Conservation (phyloP, 2,329 filamentous ascomycete genomes). For the Cladosporium cucumerinum region DNA sequence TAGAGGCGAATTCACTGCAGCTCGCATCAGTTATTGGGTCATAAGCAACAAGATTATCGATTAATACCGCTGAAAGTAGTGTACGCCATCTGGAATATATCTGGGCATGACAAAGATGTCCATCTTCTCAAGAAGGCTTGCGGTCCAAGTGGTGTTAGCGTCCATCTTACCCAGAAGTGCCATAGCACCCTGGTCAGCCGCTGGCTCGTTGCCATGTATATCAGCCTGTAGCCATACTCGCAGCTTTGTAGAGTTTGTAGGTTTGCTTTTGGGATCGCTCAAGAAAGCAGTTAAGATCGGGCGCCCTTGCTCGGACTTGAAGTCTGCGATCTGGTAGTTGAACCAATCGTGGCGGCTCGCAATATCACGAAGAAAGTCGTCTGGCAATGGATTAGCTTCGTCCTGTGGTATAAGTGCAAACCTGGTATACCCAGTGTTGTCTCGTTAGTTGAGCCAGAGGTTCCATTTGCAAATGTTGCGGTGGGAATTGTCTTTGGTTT, state of each 20-base stretch:
- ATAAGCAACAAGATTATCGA: no score
- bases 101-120: constrained; percentile 20
- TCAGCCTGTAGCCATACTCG: constrained; percentile 38
- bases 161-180: constrained; percentile 38
- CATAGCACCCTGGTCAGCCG: constrained; percentile 36
- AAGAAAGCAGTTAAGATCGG: constrained; percentile 30
- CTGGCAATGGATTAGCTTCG: background rate
- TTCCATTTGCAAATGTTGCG: constrained; percentile 23
- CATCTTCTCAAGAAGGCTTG: constrained; percentile 30
- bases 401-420: no score
- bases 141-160: constrained; percentile 33
- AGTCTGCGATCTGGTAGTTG: constrained; percentile 21
- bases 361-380: constrained; percentile 20
- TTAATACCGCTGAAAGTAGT: constrained; percentile 24
- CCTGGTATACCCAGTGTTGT: constrained; percentile 17
- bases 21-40: background rate
- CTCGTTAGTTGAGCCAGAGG: constrained; percentile 24
- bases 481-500: constrained; percentile 20
- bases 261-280: constrained; percentile 20
- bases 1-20: constrained; percentile 25
- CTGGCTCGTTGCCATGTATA: constrained; percentile 40
- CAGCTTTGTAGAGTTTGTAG: constrained; percentile 27
- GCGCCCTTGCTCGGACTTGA: constrained; percentile 22
- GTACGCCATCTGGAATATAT: constrained; percentile 22
- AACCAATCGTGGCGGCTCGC: constrained; percentile 23